Conservation (phyloP, 352 stramenopile species). For the Phytophthora kernoviae region DNA sequence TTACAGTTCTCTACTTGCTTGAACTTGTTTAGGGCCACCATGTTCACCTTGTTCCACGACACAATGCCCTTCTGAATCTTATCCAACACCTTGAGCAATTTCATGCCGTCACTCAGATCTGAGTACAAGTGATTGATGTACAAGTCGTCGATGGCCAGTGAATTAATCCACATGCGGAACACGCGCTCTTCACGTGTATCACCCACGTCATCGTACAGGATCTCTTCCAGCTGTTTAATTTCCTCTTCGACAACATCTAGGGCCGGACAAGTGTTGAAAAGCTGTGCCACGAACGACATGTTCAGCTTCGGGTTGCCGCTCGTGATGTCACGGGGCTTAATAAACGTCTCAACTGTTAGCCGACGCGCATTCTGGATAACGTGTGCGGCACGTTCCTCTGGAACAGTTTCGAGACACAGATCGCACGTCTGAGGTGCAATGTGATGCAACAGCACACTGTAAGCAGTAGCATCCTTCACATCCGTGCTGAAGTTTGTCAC, state of each 20-base stretch:
- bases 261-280: slow-evolving; percentile 92
- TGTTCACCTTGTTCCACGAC: slow-evolving; percentile 89
- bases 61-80: slow-evolving; percentile 91
- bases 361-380: slow-evolving; percentile 87
- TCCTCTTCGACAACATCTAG: slow-evolving; percentile 85
- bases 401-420: slow-evolving; percentile 52
- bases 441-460: slow-evolving; percentile 88
- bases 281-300: slow-evolving; percentile 89
- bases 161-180: slow-evolving; percentile 95
- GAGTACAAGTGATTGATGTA: slow-evolving; percentile 92
- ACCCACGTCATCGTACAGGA: slow-evolving; percentile 86
- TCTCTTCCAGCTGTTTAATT: slow-evolving; percentile 86
- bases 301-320: slow-evolving; percentile 93
- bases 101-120: slow-evolving; percentile 88
- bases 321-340: slow-evolving; percentile 92
- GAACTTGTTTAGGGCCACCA: slow-evolving; percentile 90
- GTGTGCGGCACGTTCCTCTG: slow-evolving; percentile 70
- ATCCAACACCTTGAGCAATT: slow-evolving; percentile 90
- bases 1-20: slow-evolving; percentile 92
- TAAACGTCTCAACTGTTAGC: slow-evolving; percentile 90
- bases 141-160: slow-evolving; percentile 86
- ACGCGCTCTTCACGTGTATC: slow-evolving; percentile 89
- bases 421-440: slow-evolving; percentile 83
- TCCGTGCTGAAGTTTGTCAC: slow-evolving; percentile 85
- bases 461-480: slow-evolving; percentile 84